Evolutionary conservation across 2,329 filamentous ascomycete genomes (phyloP).

Genomic region (Pyrenochaeta sp.): DNA sequence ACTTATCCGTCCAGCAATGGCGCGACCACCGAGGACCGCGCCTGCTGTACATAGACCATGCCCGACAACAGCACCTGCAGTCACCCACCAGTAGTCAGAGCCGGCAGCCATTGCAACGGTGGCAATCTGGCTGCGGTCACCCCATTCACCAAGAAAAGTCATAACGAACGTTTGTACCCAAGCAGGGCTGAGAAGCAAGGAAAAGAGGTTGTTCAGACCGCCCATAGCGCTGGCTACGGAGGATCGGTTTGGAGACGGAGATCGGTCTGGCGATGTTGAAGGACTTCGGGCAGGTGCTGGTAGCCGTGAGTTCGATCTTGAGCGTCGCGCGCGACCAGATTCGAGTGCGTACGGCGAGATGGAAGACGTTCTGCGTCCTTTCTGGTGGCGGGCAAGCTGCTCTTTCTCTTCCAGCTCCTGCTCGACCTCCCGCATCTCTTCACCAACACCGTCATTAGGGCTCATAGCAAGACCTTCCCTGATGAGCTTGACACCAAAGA

Average conservation of each 20-base stretch:
- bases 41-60: constrained; percentile 90
- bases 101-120: constrained; percentile 99
- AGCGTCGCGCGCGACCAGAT: constrained; percentile 78
- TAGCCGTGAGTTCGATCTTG: constrained; percentile 76
- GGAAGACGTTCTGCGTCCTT: constrained; percentile 69
- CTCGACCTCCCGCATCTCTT: constrained; percentile 98
- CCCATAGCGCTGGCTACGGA: constrained; percentile 61
- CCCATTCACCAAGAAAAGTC: constrained; percentile 99
- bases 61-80: constrained; percentile 82
- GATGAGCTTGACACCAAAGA: constrained; percentile 86
- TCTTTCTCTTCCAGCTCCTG: constrained; percentile 94
- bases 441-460: constrained; percentile 87
- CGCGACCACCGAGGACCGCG: constrained; percentile 89
- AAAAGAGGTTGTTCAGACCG: constrained; percentile 85
- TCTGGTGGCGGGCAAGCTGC: constrained; percentile 69
- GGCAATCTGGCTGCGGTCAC: constrained; percentile 95
- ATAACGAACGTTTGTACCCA: constrained; percentile 99
- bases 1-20: constrained; percentile 92
- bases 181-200: constrained; percentile 87
- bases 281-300: constrained; percentile 83
- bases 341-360: constrained; percentile 81
- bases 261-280: constrained; percentile 63
- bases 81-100: constrained; percentile 99
- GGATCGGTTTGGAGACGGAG: constrained; percentile 60
- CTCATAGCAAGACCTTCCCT: constrained; percentile 89